Base-by-base conservation (phyloP, 2,329 filamentous ascomycete genomes). In the Fusarium camptoceras region DNA sequence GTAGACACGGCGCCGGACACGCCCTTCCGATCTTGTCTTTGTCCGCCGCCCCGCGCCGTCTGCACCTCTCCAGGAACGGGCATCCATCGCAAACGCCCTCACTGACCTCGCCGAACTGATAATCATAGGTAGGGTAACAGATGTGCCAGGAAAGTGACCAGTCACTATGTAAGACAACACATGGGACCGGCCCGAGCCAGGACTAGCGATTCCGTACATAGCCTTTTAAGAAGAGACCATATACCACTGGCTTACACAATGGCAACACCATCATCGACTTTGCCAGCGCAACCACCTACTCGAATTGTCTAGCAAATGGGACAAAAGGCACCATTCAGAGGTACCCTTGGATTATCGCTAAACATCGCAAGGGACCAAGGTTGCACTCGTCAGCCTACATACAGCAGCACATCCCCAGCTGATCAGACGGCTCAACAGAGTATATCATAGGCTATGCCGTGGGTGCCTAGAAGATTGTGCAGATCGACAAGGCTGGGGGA, bases 161-260 rank as follows among this genome's bases (percentile, higher is more conserved):
- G 65, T 75, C 74, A 75, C 54, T 55, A 67, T 74, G 71, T 70
- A 72, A 67, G 67, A 53, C 71, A 55, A 68, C 72, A 72, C 74
- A 74, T 76, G 74, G 72, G 74, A 48, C 74, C 74, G 74, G 74
- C 72, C 74, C 74, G 74, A 75, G 74, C 70, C 73, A 74, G 57
- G 53, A 46, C 53, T 51, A 53, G 46, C 59, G 44, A 70, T 57
- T 60, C 31, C 34, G 55, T 34, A 56, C 58, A 50, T 44, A 42
- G 53, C 55, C 64, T 48, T 48, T 54, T 27, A 50, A 54, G 44
- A 43, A 39, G 34, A 47, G 43, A 34, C 27, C 43, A 44, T 55
- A 51, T 48, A 31, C 43, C 56, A 70, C 43, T 73, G 65, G 55
- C 46, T 53, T 48, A 43, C 31, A 55, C 34, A 61, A 61, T 46